These are phyloP conservation scores for Brassica napus DNA, from an alignment of 345 rosid genomes.

Conservation along the genomic window DNA sequence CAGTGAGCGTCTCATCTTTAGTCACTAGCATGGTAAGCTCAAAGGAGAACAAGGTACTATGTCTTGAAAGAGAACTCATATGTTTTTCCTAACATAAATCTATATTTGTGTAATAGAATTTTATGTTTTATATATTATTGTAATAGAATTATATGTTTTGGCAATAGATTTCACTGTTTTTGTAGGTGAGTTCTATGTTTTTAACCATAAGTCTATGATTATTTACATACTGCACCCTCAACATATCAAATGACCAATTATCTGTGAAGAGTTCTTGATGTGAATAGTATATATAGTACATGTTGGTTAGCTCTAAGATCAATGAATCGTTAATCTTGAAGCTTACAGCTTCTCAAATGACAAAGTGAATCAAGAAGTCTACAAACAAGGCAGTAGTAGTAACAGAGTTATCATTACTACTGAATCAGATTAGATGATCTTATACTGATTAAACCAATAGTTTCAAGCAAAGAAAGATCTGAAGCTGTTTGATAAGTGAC, in stretches of 20 bases:
- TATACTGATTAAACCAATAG: slow-evolving; percentile 8
- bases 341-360: background rate
- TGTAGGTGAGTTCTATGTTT: background rate
- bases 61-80: background rate
- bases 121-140: no score
- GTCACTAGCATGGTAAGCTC: background rate
- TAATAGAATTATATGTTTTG: background rate
- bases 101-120: background rate
- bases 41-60: background rate
- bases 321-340: background rate
- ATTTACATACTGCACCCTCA: background rate
- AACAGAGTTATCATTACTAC: background rate
- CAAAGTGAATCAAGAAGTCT: background rate
- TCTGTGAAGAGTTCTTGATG: background rate
- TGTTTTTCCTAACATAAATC: background rate
- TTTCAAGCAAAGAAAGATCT: background rate
- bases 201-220: background rate
- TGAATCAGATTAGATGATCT: slow-evolving; percentile 1
- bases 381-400: background rate
- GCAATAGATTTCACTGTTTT: background rate
- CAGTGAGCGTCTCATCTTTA: background rate
- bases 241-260: background rate
- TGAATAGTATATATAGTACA: background rate
- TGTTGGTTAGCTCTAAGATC: background rate
- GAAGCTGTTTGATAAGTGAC: background rate